Conservation (phyloP, 1,284 basidiomycete genomes). For the Mixia osmundae region DNA sequence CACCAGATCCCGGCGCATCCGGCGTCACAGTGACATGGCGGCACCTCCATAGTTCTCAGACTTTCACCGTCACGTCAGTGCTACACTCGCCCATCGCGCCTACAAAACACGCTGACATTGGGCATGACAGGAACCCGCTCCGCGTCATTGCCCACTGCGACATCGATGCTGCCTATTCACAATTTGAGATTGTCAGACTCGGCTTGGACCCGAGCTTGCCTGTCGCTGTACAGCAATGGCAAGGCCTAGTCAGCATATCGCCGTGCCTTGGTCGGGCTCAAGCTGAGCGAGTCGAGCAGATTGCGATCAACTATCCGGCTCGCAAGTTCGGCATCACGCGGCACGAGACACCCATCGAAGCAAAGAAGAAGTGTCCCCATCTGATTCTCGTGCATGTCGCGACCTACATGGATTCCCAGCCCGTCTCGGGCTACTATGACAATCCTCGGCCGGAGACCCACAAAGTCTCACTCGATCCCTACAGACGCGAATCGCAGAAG, state of each 20-base stretch:
- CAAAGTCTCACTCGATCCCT: conserved; percentile 89
- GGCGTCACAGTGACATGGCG: no score
- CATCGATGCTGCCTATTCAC: conserved; percentile 41
- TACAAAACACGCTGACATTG: no score
- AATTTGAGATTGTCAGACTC: conserved; percentile 60
- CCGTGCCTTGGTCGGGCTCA: not conserved
- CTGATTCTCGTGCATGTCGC: conserved; percentile 76
- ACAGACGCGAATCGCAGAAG: conserved; percentile 70
- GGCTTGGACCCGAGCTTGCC: conserved; percentile 31
- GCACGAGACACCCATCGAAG: conserved; percentile 22
- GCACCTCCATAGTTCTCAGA: no score
- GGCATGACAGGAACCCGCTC: conserved; percentile 24
- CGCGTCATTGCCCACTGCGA: conserved; percentile 64
- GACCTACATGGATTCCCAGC: conserved; percentile 74
- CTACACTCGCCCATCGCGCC: no score
- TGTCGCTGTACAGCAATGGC: conserved; percentile 83
- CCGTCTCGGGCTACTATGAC: conserved; percentile 69
- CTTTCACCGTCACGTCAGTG: no score
- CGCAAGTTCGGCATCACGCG: conserved; percentile 70
- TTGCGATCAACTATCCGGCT: conserved; percentile 91
- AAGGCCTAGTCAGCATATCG: conserved; percentile 24
- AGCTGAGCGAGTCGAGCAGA: conserved; percentile 21
- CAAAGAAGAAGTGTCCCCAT: conserved; percentile 62
- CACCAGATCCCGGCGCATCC: no score
- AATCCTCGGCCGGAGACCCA: conserved; percentile 59